Conservation (phyloP, 2,329 filamentous ascomycete genomes). For the Tympanopsis confertula region DNA sequence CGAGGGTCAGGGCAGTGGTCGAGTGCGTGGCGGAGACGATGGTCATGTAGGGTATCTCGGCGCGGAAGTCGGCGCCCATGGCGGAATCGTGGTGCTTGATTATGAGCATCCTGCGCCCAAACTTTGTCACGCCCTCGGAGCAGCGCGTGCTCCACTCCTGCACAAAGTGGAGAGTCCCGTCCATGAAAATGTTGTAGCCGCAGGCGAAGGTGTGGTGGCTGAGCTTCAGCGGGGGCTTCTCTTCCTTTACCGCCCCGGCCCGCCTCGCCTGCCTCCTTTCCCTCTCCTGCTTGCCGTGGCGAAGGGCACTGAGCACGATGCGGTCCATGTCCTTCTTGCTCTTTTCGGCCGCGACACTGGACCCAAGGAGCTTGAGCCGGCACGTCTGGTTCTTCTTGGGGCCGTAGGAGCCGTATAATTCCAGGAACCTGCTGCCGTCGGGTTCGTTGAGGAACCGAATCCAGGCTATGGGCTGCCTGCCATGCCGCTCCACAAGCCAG, state of each 20-base stretch:
- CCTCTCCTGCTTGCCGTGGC: slow-evolving; percentile 16
- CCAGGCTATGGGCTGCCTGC: slow-evolving; percentile 18
- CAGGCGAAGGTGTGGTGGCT: slow-evolving; percentile 20
- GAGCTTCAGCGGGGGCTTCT: slow-evolving; percentile 8
- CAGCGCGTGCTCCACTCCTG: background rate
- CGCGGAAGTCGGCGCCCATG: background rate
- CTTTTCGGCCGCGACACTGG: slow-evolving; percentile 5
- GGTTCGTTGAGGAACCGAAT: slow-evolving; percentile 27
- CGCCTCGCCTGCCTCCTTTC: slow-evolving; percentile 8
- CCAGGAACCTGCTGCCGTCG: slow-evolving; percentile 31
- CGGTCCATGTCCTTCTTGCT: slow-evolving; percentile 23
- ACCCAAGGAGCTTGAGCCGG: slow-evolving; percentile 4
- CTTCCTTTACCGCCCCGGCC: slow-evolving; percentile 7
- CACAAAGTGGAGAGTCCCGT: slow-evolving; percentile 3
- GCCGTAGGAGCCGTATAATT: slow-evolving; percentile 5
- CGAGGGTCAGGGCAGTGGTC: background rate
- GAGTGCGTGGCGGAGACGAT: background rate
- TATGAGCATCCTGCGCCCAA: background rate
- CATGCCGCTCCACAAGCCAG: slow-evolving; percentile 25
- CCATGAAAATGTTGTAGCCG: slow-evolving; percentile 33
- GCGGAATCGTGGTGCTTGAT: background rate
- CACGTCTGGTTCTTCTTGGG: slow-evolving; percentile 1
- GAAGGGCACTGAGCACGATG: slow-evolving; percentile 21
- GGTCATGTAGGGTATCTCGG: background rate
- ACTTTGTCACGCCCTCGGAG: background rate